Evolutionary conservation across 2,329 filamentous ascomycete species (phyloP).

Genomic region (Alternaria tenuissima): DNA sequence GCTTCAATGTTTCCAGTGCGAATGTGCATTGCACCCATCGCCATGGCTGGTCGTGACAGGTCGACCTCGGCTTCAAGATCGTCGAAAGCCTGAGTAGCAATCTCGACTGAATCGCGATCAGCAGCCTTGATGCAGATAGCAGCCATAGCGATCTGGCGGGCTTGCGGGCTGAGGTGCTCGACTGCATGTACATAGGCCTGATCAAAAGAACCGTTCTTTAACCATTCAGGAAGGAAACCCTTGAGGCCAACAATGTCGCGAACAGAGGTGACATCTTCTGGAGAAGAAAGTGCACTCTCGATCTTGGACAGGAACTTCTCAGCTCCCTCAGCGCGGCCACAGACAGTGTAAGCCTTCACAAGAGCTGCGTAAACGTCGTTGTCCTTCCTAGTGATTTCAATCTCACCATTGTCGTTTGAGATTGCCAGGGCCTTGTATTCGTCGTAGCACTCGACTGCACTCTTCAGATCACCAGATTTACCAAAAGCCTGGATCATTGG

Average conservation of each 20-base stretch:
- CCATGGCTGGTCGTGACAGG: slow-evolving; percentile 68
- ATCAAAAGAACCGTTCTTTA: slow-evolving; percentile 73
- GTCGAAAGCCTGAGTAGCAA: slow-evolving; percentile 67
- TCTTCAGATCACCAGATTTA: slow-evolving; percentile 78
- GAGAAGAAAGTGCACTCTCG: slow-evolving; percentile 62
- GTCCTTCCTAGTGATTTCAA: slow-evolving; percentile 76
- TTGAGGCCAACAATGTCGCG: slow-evolving; percentile 75
- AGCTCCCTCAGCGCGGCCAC: slow-evolving; percentile 80
- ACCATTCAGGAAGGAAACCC: slow-evolving; percentile 80
- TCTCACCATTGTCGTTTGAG: slow-evolving; percentile 77
- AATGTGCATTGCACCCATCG: slow-evolving; percentile 86
- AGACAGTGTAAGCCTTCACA: slow-evolving; percentile 85
- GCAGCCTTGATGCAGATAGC: slow-evolving; percentile 80
- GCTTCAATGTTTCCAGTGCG: slow-evolving; percentile 80
- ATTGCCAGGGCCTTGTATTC: slow-evolving; percentile 93
- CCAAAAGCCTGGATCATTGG: slow-evolving; percentile 96
- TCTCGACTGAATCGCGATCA: slow-evolving; percentile 74
- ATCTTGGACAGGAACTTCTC: slow-evolving; percentile 87
- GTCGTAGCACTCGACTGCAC: slow-evolving; percentile 93
- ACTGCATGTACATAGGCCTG: slow-evolving; percentile 79
- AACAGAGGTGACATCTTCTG: slow-evolving; percentile 66
- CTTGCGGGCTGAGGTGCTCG: slow-evolving; percentile 64
- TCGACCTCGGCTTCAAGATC: slow-evolving; percentile 58
- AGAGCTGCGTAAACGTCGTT: slow-evolving; percentile 89
- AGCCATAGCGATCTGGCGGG: slow-evolving; percentile 71